Conservation (phyloP, 2,329 filamentous ascomycete species). For the Hypoxylon sp. region DNA sequence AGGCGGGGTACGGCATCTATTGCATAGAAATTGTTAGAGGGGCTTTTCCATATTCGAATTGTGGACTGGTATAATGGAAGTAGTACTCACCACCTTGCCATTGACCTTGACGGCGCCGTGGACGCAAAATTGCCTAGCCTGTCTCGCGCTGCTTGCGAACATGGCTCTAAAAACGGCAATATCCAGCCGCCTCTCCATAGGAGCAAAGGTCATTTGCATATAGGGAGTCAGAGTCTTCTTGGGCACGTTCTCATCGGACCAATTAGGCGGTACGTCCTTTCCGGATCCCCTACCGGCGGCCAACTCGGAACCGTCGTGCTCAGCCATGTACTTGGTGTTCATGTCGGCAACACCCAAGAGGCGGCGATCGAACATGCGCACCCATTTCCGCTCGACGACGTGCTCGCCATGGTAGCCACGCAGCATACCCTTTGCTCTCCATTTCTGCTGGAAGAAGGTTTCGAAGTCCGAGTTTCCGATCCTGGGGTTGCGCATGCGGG, state of each 20-base stretch:
- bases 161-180: conserved; percentile 94
- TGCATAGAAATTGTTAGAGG: conserved; percentile 12
- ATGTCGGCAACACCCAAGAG: conserved; percentile 89
- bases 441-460: conserved; percentile 99
- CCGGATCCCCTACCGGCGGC: conserved; percentile 89
- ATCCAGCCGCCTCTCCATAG: conserved; percentile 90
- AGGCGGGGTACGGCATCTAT: conserved; percentile 92
- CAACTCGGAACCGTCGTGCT: conserved; percentile 84
- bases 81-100: conserved; percentile 82
- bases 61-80: neutral
- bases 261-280: conserved; percentile 56
- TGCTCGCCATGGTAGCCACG: conserved; percentile 96
- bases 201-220: conserved; percentile 96
- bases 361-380: conserved; percentile 88
- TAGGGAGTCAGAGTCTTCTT: conserved; percentile 77
- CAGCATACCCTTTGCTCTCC: conserved; percentile 85
- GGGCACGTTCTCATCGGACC: neutral
- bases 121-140: conserved; percentile 93
- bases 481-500: conserved; percentile 64
- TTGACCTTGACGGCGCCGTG: conserved; percentile 97
- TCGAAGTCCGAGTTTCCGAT: conserved; percentile 57
- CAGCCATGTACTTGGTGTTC: conserved; percentile 83
- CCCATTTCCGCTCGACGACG: conserved; percentile 92
- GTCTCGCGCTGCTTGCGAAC: conserved; percentile 92
- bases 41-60: neutral